Evolutionary conservation across 331 rosid species (phyloP).

Genomic region (Malus hybrid): DNA sequence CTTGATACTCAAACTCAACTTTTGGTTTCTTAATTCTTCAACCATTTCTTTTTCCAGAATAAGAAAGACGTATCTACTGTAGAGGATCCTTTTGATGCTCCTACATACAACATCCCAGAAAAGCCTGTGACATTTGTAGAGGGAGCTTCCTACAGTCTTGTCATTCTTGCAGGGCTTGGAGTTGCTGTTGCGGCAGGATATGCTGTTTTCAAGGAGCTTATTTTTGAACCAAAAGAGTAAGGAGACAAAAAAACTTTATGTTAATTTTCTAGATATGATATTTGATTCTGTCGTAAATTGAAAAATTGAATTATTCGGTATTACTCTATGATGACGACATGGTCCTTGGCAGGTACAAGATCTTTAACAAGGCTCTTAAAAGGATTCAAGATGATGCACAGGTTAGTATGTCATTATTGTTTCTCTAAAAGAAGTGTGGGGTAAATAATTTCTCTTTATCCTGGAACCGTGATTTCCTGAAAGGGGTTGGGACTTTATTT

Average conservation of each 20-base stretch:
- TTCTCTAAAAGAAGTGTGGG: not conserved
- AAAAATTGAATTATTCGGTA: not conserved
- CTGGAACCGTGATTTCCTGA: not conserved
- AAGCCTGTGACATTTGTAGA: slow-evolving; percentile 89
- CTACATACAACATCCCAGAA: slow-evolving; percentile 88
- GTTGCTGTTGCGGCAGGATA: slow-evolving; percentile 86
- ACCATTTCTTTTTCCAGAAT: slow-evolving; percentile 36
- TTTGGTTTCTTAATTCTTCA: slow-evolving; percentile 6
- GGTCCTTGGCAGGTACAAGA: slow-evolving; percentile 57
- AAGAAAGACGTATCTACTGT: slow-evolving; percentile 69
- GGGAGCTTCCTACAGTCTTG: slow-evolving; percentile 82
- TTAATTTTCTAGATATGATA: not conserved
- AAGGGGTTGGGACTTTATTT: not conserved
- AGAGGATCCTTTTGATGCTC: slow-evolving; percentile 82
- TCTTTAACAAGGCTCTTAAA: slow-evolving; percentile 75
- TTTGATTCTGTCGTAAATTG: not conserved
- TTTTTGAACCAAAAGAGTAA: slow-evolving; percentile 94
- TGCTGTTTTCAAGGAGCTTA: slow-evolving; percentile 90
- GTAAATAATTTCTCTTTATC: not conserved
- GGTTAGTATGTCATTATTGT: slow-evolving; percentile 32
- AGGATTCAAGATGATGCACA: slow-evolving; percentile 86
- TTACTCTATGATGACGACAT: slow-evolving; percentile 6
- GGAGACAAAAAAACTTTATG: not conserved
- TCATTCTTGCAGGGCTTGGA: slow-evolving; percentile 89
- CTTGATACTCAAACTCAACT: not conserved